Evolutionary conservation across 1,139 yeast genomes (phyloP).

Genomic region (Suhomyces kunorum): DNA sequence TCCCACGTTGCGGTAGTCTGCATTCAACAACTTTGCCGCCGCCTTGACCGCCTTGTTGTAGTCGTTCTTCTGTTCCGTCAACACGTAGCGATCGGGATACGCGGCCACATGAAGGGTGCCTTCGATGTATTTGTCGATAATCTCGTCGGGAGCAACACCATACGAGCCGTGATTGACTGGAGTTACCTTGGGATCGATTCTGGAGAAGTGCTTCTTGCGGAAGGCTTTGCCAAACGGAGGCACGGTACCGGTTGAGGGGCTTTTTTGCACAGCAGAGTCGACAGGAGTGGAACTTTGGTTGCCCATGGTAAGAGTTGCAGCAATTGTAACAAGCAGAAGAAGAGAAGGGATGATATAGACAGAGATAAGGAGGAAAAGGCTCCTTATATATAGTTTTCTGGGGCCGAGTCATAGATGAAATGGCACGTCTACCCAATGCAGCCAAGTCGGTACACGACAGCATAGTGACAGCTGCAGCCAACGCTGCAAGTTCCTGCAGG

Average conservation of each 20-base stretch:
- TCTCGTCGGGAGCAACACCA: conserved; percentile 49
- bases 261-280: too few species aligned
- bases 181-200: conserved; percentile 33
- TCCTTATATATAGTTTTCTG: too few species aligned
- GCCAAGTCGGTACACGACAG: too few species aligned
- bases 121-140: conserved; percentile 30
- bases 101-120: conserved; percentile 29
- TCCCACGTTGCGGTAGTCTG: conserved; percentile 48
- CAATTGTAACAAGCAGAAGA: too few species aligned
- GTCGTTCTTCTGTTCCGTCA: conserved; percentile 23
- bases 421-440: too few species aligned
- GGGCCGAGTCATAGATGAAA: too few species aligned
- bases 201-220: conserved; percentile 46
- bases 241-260: too few species aligned
- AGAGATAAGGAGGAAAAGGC: too few species aligned
- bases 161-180: conserved; percentile 59
- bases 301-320: background rate
- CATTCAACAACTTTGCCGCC: conserved; percentile 43
- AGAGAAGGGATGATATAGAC: too few species aligned
- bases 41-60: conserved; percentile 33
- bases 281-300: background rate
- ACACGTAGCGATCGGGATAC: conserved; percentile 46
- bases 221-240: conserved; percentile 54
- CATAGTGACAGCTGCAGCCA: too few species aligned
- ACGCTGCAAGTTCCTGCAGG: too few species aligned